Base-by-base conservation (phyloP, 2,329 filamentous ascomycete species). In the Anisogramma anomala region DNA sequence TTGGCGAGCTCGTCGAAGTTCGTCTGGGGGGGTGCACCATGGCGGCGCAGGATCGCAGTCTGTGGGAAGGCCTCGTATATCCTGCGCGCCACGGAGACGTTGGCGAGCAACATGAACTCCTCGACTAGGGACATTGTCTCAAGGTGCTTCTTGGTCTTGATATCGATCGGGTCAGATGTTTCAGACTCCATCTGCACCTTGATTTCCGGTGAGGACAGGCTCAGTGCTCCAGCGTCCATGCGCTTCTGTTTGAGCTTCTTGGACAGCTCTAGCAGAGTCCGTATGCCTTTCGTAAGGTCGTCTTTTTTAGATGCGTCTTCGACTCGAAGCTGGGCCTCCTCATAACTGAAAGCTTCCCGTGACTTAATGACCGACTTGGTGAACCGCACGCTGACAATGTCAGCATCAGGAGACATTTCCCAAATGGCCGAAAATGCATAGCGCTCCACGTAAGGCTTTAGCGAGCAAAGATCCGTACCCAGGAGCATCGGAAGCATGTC, bases 71-170 rank as follows among this genome's bases (percentile, higher is more conserved):
- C 79, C 36, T 84, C 75, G 65, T 94, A 86, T 56, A 94, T 93
- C 60, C 86, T 89, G 50, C 79, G 74, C 6, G 89, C 91, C 22
- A 98, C 93, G 52, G 82, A 89, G 55, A 86, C 87, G 65, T 98
- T 98, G 69, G 91, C 93, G 59, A 96, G 83, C 56, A 98, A 71
- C 91, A 98, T 98, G 71, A 98, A 96, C 59, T 98, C 91, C 58
- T 98, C 91, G 20, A 98, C 93, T 4, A 98, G 75, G 17, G 89
- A 95, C 67, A 96, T 98, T 39, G 91, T 98, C 55, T 91, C 88
- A 27, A 98, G 78, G 38, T 88, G 77, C 53, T 88, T 74, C 65
- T 98, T 98, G 5, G 88, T 94, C 68, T 96, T 87, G 52, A 98
- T 85, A 54, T 96, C 91, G 41, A 94, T 82, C 0, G 91, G 89